phyloP scores from a whole-genome alignment of 768 basidiomycete genomes.

The Holtermanniella nyarrowii region DNA sequence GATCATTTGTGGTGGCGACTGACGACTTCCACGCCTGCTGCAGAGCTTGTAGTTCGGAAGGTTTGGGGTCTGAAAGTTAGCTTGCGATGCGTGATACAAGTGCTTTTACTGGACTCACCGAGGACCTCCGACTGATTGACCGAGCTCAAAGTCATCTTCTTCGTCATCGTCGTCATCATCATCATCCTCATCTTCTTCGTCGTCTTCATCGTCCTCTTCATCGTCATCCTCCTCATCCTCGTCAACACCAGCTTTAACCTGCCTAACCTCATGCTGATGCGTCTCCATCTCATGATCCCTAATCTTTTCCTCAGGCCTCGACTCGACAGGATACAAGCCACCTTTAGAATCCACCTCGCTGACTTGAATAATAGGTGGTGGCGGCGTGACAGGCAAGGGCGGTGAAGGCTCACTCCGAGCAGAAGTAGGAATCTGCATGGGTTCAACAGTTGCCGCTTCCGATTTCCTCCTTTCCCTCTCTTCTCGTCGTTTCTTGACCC shows the following conservation, averaged over 20 bases:
- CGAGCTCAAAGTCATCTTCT: conserved; percentile 7
- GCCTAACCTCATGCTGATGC: conserved; percentile 16
- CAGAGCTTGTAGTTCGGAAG: conserved; percentile 30
- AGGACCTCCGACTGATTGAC: conserved; percentile 6
- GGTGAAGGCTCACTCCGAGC: neutral
- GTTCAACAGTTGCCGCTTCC: conserved; percentile 21
- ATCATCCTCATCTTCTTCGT: conserved; percentile 13
- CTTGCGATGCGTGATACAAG: neutral
- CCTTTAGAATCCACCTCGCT: neutral
- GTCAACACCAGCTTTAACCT: conserved; percentile 5
- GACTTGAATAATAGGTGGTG: neutral
- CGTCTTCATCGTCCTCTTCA: conserved; percentile 22
- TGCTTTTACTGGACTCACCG: no score
- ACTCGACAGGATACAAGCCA: neutral
- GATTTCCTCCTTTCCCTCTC: conserved; percentile 47
- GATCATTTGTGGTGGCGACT: conserved; percentile 25
- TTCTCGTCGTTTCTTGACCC: conserved; percentile 60
- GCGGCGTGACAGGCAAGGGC: conserved; percentile 1
- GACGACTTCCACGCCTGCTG: conserved; percentile 39
- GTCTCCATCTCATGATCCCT: conserved; percentile 11
- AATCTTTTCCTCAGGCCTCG: conserved; percentile 4
- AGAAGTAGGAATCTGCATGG: neutral
- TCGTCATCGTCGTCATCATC: conserved; percentile 5
- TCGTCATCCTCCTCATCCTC: conserved; percentile 22
- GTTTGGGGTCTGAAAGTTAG: neutral